Evolutionary conservation across 2,329 filamentous ascomycete species (phyloP).

Genomic region (Pyricularia pennisetigena): DNA sequence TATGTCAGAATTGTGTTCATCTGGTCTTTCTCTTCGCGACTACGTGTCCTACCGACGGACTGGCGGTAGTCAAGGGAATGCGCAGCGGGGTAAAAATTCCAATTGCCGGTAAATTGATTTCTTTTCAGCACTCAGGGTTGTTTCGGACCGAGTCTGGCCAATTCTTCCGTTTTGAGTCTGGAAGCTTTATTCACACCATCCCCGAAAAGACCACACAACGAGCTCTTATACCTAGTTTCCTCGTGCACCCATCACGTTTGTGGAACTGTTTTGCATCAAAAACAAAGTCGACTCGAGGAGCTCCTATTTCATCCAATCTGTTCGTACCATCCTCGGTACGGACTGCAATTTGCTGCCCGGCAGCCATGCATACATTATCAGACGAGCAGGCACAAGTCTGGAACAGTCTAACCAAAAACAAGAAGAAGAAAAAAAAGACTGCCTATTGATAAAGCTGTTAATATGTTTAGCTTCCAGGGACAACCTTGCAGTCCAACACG

Average conservation of each 20-base stretch:
- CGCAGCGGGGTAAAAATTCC: background rate
- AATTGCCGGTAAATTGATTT: too few species aligned
- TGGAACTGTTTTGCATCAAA: background rate
- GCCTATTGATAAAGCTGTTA: background rate
- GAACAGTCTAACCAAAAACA: background rate
- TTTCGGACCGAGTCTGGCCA: too few species aligned
- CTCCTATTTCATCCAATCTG: background rate
- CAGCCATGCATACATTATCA: background rate
- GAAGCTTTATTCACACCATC: background rate
- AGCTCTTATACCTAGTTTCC: background rate
- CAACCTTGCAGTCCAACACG: slow-evolving; percentile 44
- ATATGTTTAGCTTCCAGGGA: slow-evolving; percentile 26
- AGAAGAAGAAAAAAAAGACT: background rate
- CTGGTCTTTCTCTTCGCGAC: background rate
- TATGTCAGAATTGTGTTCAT: background rate
- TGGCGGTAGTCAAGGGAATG: background rate
- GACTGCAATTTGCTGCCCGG: background rate
- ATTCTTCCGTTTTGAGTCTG: too few species aligned
- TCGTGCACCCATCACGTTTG: background rate
- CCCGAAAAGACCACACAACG: too few species aligned
- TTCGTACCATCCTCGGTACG: background rate
- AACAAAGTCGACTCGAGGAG: background rate
- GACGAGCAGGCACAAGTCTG: background rate
- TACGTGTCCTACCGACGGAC: too few species aligned
- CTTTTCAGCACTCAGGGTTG: too few species aligned